Evolutionary conservation across 176 grass and related monocot species (phyloP), one percentile per base, ranked within the genome.

Genomic region (Neostapfia colusana): DNA sequence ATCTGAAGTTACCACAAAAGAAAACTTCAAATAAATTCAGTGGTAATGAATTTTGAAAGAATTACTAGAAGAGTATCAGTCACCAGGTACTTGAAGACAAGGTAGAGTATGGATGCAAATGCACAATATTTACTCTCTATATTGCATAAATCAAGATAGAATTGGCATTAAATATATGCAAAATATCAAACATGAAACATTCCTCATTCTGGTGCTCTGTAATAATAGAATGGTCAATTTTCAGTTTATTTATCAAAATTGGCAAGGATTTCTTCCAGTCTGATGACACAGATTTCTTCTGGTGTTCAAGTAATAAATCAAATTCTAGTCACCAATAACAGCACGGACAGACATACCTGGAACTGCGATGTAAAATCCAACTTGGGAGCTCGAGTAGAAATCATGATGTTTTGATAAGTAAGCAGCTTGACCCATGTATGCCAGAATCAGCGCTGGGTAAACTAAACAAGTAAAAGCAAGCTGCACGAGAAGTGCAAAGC

Each of bases 361-460:
- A 88, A 99, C 95, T 70, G 95, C 93, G 0, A 91, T 90, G 79
- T 95, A 99, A 88, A 99, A 99, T 54, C 95, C 95, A 66, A 99
- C 88, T 71, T 99, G 85, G 60, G 90, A 95, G 37, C 75, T 84
- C 7, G 95, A 84, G 35, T 95, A 83, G 18, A 88, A 85, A 56
- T 88, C 86, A 74, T 99, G 95, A 78, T 99, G 89, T 35, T 48
- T 88, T 51, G 95, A 99, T n/a, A 99, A 92, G 68, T 95, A 95
- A 66, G 95, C 91, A 69, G 95, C 95, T 86, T 99, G 95, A 34
- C 95, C 95, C 95, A 99, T 99, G 83, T 99, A 99, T 65, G 89
- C 95, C 74, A 99, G 78, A 84, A 99, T 99, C 55, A 99, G 74
- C 1, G 95, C 87, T 0, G 95, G 95, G 81, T 99, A 95, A 44